Percentiles rank a stretch among this genome's conserved stretches.
Evolutionary conservation across 768 basidiomycete genomes (phyloP).

Genomic region (Auriscalpium orientale): DNA sequence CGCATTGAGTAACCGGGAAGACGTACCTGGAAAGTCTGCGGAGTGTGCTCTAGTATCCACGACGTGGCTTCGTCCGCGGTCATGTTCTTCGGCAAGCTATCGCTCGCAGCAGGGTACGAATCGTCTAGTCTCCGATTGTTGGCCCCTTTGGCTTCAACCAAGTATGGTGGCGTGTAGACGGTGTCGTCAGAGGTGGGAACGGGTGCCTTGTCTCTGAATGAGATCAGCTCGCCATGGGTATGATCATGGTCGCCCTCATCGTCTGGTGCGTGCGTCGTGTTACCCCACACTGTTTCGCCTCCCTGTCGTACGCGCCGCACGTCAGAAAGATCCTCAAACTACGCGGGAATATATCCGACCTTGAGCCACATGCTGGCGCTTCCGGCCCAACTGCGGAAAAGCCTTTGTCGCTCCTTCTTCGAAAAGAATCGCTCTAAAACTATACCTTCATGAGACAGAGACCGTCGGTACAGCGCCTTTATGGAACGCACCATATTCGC

Average conservation of each 20-base stretch:
- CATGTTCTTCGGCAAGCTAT: conserved; percentile 46
- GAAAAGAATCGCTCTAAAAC: conserved; percentile 89
- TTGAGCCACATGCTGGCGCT: conserved; percentile 93
- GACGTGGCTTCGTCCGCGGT: conserved; percentile 65
- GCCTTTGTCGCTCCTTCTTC: conserved; percentile 73
- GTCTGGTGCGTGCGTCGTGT: conserved; percentile 69
- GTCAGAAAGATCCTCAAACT: neutral
- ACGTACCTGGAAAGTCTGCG: conserved; percentile 68
- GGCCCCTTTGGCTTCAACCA: neutral
- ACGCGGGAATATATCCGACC: conserved; percentile 29
- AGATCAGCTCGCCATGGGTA: conserved; percentile 76
- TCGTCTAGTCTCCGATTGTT: neutral
- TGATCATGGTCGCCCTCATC: conserved; percentile 47
- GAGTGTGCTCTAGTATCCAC: conserved; percentile 82
- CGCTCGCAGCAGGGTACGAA: conserved; percentile 8
- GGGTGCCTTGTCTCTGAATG: conserved; percentile 47
- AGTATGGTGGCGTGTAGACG: conserved; percentile 7
- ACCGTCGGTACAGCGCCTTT: neutral
- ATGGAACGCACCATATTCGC: conserved; percentile 51
- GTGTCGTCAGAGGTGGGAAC: conserved; percentile 6
- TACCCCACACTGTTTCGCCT: conserved; percentile 81
- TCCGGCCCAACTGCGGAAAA: conserved; percentile 95
- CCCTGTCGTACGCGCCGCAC: conserved; percentile 40
- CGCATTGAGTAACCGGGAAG: neutral
- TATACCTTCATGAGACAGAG: conserved; percentile 19